These are phyloP conservation scores for Backusella westeae DNA, from an alignment of 192 early-diverging fungal genomes.

Conservation along the genomic window DNA sequence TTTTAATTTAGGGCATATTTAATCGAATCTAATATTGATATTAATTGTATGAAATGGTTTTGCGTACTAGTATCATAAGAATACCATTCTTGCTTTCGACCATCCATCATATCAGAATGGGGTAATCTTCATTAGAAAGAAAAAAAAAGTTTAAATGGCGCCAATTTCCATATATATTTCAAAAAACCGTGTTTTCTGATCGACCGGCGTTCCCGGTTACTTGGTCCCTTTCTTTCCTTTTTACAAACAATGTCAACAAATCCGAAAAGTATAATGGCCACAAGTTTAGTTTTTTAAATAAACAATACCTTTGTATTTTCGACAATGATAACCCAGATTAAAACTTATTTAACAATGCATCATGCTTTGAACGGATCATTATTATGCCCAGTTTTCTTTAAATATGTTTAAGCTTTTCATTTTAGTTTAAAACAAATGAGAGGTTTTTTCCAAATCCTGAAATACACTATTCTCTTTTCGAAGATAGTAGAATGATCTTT, in stretches of 20 bases:
- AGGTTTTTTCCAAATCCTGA: not conserved
- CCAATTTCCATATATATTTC: not conserved
- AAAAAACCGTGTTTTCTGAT: not conserved
- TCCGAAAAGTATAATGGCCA: not conserved
- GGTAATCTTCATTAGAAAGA: not conserved
- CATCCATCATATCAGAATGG: not conserved
- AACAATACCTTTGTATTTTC: not conserved
- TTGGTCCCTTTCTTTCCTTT: not conserved
- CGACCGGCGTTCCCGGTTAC: not conserved
- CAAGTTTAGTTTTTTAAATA: not conserved
- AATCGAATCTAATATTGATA: not conserved
- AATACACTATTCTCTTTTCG: not conserved
- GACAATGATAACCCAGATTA: not conserved
- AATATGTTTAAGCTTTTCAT: not conserved
- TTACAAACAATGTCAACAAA: not conserved
- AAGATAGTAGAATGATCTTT: not conserved
- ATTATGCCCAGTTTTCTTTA: not conserved
- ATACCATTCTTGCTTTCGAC: not conserved
- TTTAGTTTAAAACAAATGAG: not conserved
- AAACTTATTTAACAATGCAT: not conserved
- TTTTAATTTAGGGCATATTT: not conserved
- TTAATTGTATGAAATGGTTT: not conserved
- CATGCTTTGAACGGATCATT: not conserved
- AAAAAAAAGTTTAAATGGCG: not conserved
- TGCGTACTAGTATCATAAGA: not conserved